Base-by-base conservation (phyloP, 2,329 filamentous ascomycete genomes). In the Emergomyces africanus region DNA sequence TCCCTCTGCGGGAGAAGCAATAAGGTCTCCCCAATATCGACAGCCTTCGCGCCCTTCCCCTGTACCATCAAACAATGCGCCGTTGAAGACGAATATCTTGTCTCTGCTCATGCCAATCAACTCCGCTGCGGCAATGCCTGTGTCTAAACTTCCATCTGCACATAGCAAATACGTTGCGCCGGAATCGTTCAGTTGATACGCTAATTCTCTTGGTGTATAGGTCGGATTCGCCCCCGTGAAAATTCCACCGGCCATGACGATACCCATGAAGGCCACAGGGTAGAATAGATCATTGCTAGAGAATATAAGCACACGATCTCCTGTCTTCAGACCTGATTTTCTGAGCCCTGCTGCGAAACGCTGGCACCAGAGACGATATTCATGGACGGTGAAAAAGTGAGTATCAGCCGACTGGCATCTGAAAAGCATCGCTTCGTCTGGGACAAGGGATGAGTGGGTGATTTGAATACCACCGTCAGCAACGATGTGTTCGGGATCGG, bases 191-290 rank as follows among this genome's bases (percentile, higher is more conserved):
- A 94, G 76, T 71, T 94, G 89, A 70, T 88, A 86, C 6, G 84
- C 86, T 51, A 95, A 72, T 71, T 94, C 89, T 23, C 87, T 77
- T 0, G 82, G 75, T 0, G 88, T 84, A 64, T 84, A 90, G 5
- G 78, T 79, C 0, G 87, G 86, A 61, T 89, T 90, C 1, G 86
- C 86, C 30, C 87, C 88, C 0, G 85, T 87, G 74, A 92, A 92
- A 58, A 92, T 76, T 1, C 87, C 87, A 3, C 87, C 87, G 0
- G 88, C 87, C 83, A 90, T 90, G 56, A 90, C 77, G 23, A 87
- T 78, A 18, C 88, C 88, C 71, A 90, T 78, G 58, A 91, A 82
- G 1, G 88, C 76, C 0, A 82, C 77, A 0, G 88, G 86, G 68
- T 86, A 89, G 74, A 86, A 89, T 15, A 92, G 71, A 64, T 81